Evolutionary conservation across 495 filamentous ascomycete species (phyloP), one percentile per base, ranked within the genome.

Genomic region (Symbiotaphrina buchneri): DNA sequence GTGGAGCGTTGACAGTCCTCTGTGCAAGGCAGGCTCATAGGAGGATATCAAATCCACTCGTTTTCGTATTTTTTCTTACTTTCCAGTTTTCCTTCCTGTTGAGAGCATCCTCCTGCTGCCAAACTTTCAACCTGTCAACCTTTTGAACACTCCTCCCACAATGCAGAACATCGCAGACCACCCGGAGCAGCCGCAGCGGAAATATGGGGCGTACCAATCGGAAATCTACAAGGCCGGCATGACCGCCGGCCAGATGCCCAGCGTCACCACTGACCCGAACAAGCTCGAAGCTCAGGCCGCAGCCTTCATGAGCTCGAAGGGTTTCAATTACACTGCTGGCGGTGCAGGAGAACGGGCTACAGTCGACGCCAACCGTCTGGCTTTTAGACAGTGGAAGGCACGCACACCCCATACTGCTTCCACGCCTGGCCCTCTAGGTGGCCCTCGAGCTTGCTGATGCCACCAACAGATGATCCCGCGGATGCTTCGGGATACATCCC

Each of bases 341-440:
- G 68, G 67, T 10, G 71, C 69, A 7, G 69, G 71, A 6, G 66
- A 74, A 41, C 56, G 60, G 38, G 57, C 65, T 1, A 76, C 69
- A 0, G 65, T 73, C 63, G 61, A 69, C 33, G 63, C 64, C 27
- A 76, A 74, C 43, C 57, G 67, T 2, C 44, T 69, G 17, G 65
- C 68, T 6, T 73, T 76, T 43, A 51, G 64, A 8, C 66, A 73
- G 40, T 74, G 67, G 68, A 69, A 68, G 47, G 45, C 68, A 27
- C 1, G 18, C 13, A 27, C 23, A 16, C 18, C n/a, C 19, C 11
- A 13, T 33, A 20, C 21, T n/a, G n/a, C n/a, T n/a, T n/a, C n/a
- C n/a, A n/a, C n/a, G 24, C 13, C 25, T 44, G 10, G 31, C 32
- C 27, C 36, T 45, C 38, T 35, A 53, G 51, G 46, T 49, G 41